Evolutionary conservation across 192 early-diverging fungal species (phyloP).

Genomic region (Ramicandelaber brevisporus): DNA sequence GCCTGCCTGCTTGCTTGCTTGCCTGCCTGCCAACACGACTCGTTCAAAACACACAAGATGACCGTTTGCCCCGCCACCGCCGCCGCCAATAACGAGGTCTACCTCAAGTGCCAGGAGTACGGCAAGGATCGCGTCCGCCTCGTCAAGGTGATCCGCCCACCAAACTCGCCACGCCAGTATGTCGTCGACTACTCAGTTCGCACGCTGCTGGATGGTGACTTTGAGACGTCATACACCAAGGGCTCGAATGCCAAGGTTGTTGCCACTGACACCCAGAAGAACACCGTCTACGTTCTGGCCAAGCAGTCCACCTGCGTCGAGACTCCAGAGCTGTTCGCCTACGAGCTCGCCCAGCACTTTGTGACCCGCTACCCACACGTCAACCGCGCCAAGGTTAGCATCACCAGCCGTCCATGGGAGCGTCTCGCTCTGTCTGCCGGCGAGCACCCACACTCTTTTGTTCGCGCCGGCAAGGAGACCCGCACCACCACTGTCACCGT

Average conservation of each 20-base stretch:
- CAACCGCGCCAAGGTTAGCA: conserved; percentile 25
- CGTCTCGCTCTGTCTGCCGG: conserved; percentile 31
- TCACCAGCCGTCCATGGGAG: conserved; percentile 50
- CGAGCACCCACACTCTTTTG: conserved; percentile 42
- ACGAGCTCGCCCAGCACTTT: conserved; percentile 38
- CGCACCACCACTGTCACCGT: conserved; percentile 29
- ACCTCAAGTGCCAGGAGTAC: conserved; percentile 35
- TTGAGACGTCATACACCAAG: conserved; percentile 43
- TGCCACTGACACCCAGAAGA: conserved; percentile 55
- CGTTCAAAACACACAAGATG: too few relatives aligned
- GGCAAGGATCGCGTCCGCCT: conserved; percentile 53
- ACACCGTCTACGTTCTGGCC: conserved; percentile 48
- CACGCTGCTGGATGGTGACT: conserved; percentile 26
- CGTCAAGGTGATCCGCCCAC: conserved; percentile 33
- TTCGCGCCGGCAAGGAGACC: conserved; percentile 38
- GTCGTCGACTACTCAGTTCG: conserved; percentile 40
- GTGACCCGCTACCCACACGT: conserved; percentile 47
- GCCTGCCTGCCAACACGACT: too few relatives aligned
- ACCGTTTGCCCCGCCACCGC: too few relatives aligned
- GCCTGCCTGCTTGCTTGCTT: too few relatives aligned
- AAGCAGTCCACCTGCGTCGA: conserved; percentile 38
- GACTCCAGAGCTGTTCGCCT: conserved; percentile 42
- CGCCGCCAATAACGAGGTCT: too few relatives aligned
- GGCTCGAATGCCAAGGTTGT: conserved; percentile 51
- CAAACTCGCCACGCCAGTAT: conserved; percentile 26